Conservation (phyloP, 1,284 basidiomycete genomes). For the Coriolopsis trogii region DNA sequence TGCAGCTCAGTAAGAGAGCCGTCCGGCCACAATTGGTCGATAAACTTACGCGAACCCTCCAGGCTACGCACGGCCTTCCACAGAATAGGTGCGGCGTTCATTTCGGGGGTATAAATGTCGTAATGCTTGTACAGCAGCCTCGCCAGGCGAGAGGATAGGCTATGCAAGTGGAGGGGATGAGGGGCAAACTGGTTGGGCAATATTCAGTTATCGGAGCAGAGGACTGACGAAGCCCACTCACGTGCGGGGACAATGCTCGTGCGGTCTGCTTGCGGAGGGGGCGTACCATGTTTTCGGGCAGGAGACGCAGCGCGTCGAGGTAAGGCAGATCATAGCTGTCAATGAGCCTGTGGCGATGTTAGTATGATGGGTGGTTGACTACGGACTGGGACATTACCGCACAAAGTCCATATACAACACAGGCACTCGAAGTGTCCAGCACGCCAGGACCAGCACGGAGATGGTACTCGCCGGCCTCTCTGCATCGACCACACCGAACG, state of each 20-base stretch:
- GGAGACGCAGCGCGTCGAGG: constrained; percentile 68
- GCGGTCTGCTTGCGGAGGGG: constrained; percentile 73
- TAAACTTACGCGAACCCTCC: constrained; percentile 74
- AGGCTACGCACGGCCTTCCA: constrained; percentile 78
- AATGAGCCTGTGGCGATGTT: constrained; percentile 59
- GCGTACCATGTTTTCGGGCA: constrained; percentile 66
- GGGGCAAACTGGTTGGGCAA: constrained; percentile 68
- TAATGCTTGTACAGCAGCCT: constrained; percentile 54
- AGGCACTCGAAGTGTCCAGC: constrained; percentile 80
- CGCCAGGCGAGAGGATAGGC: constrained; percentile 64
- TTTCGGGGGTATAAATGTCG: constrained; percentile 73
- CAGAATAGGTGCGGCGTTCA: constrained; percentile 78
- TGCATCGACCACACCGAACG: constrained; percentile 47
- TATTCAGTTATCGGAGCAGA: no score
- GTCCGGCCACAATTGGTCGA: no score
- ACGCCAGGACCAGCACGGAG: constrained; percentile 68
- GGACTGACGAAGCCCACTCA: constrained; percentile 38
- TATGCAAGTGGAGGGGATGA: constrained; percentile 57
- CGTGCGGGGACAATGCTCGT: constrained; percentile 69
- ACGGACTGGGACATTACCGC: constrained; percentile 41
- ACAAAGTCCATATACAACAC: constrained; percentile 76
- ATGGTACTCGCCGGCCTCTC: constrained; percentile 65
- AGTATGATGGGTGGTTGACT: background rate
- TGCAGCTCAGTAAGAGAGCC: constrained; percentile 32
- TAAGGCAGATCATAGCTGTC: constrained; percentile 81